Evolutionary conservation across 1,139 yeast species (phyloP).

Genomic region (Lodderomyces margitis): DNA sequence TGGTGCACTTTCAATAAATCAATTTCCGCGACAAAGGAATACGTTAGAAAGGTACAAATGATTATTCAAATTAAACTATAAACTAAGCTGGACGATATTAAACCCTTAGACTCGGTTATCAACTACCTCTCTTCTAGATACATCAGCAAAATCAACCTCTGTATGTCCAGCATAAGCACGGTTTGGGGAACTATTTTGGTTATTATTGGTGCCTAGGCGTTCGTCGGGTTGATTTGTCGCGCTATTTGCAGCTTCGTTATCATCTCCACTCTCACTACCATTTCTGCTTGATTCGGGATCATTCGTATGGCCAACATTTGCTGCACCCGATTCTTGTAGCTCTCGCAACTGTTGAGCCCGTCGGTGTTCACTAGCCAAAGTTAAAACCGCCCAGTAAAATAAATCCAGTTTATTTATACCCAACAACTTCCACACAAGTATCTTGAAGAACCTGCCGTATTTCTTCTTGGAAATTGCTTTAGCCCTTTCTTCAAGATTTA

Average conservation of each 20-base stretch:
- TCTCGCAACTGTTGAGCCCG: conserved; percentile 5
- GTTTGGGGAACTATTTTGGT: too few species aligned
- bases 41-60: too few species aligned
- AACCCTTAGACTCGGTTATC: conserved; percentile 33
- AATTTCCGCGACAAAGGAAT: not conserved
- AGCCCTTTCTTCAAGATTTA: conserved; percentile 46
- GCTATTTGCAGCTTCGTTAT: conserved; percentile 1
- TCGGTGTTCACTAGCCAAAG: conserved; percentile 28
- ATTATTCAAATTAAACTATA: too few species aligned
- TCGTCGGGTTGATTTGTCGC: not conserved
- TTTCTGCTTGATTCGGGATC: not conserved
- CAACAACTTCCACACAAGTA: conserved; percentile 54
- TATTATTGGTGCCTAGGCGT: too few species aligned
- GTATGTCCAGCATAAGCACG: not conserved
- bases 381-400: conserved; percentile 51
- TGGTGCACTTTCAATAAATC: not conserved
- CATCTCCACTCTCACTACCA: not conserved
- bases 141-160: conserved; percentile 10
- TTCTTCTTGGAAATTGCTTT: conserved; percentile 34
- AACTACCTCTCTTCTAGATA: conserved; percentile 21
- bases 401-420: conserved; percentile 49
- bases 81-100: conserved; percentile 9
- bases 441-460: conserved; percentile 32
- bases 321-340: not conserved
- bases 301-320: conserved; percentile 1